Percentiles rank a stretch among this genome's conserved stretches.
Evolutionary conservation across 1,139 yeast genomes (phyloP).

Genomic region (Debaryomyces fabryi): DNA sequence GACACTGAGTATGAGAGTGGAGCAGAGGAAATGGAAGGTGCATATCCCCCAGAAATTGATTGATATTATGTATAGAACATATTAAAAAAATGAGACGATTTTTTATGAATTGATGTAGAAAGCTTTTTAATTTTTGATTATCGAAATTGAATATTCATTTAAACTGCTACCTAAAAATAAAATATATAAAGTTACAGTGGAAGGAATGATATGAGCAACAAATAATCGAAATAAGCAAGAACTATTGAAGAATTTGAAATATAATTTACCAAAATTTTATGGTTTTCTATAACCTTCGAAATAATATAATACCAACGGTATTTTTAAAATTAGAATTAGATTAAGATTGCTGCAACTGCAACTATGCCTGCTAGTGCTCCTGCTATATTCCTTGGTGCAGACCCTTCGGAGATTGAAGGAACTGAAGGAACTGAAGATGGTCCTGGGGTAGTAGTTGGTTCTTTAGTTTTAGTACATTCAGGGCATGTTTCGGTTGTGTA

Average conservation of each 20-base stretch:
- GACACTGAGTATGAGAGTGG: constrained; percentile 20
- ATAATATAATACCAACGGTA: background rate
- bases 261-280: background rate
- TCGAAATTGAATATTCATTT: background rate
- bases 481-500: constrained; percentile 17
- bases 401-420: constrained; percentile 7
- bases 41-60: constrained; percentile 29
- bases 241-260: background rate
- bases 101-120: background rate
- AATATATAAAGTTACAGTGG: background rate
- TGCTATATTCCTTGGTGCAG: constrained; percentile 9
- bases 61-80: constrained; percentile 6
- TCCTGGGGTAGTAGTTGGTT: constrained; percentile 4
- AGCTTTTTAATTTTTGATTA: background rate
- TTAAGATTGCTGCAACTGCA: constrained; percentile 8
- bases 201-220: background rate
- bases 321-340: background rate
- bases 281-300: background rate
- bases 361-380: constrained; percentile 9
- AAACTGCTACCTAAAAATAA: background rate
- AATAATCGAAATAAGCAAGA: background rate
- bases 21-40: constrained; percentile 18
- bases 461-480: constrained; percentile 12
- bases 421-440: background rate
- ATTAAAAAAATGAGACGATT: background rate